These are phyloP conservation scores for Macrophomina phaseolina DNA, from an alignment of 2,329 filamentous ascomycete genomes.

Conservation along the genomic window DNA sequence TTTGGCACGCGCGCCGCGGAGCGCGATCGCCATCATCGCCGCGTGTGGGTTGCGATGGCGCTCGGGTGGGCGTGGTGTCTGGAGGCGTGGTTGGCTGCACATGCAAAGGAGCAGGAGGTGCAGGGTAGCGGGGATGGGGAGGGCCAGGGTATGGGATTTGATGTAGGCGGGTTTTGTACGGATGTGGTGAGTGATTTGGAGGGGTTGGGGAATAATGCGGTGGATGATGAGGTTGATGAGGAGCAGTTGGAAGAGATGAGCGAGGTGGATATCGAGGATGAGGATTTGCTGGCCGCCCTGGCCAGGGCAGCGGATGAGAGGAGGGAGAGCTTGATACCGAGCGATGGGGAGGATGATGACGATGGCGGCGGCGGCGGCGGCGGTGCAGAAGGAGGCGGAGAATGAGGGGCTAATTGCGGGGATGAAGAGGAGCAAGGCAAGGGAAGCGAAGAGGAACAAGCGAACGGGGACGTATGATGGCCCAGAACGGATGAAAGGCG, in stretches of 20 bases:
- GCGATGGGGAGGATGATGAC: constrained; percentile 8
- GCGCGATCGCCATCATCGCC: neutral
- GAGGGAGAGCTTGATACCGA: constrained; percentile 1
- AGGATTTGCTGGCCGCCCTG: neutral
- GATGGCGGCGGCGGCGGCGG: too few relatives aligned
- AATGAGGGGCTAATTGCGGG: too few relatives aligned
- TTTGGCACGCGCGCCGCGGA: neutral
- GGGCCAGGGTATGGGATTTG: neutral
- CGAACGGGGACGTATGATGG: neutral
- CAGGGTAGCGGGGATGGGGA: neutral
- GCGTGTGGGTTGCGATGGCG: constrained; percentile 11
- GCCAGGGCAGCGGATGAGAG: neutral
- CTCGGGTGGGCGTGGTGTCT: constrained; percentile 9
- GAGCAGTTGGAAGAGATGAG: constrained; percentile 6
- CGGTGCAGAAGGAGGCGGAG: neutral
- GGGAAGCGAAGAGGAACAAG: neutral
- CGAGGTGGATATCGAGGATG: neutral
- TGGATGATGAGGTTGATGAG: neutral
- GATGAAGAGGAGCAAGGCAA: neutral
- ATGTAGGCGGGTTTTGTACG: too few relatives aligned
- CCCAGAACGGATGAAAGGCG: too few relatives aligned
- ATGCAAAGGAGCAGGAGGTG: neutral
- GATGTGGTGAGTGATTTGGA: neutral
- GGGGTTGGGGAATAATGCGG: neutral
- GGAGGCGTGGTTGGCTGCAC: neutral